These are phyloP conservation scores for Penicillium vulpinum DNA, from an alignment of 2,329 filamentous ascomycete species.

Conservation along the genomic window DNA sequence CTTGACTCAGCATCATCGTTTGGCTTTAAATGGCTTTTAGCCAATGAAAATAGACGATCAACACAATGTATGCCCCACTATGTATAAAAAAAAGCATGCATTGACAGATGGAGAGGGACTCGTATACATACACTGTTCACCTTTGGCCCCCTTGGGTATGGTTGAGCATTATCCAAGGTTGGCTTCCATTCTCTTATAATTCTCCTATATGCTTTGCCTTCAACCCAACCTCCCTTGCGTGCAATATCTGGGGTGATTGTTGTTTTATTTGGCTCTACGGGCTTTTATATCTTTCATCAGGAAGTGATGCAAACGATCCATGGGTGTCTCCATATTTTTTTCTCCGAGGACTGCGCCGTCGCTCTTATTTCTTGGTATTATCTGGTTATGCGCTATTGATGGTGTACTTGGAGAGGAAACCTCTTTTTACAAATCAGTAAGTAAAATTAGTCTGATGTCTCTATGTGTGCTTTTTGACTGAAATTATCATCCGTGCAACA, in stretches of 20 bases:
- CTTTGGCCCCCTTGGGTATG: background rate
- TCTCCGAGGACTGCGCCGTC: conserved; percentile 13
- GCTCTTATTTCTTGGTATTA: conserved; percentile 17
- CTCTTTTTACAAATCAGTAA: conserved; percentile 40
- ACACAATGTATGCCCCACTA: background rate
- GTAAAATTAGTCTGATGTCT: conserved; percentile 5
- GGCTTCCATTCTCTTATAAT: background rate
- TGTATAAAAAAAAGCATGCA: background rate
- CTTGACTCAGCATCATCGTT: background rate
- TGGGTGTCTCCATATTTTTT: conserved; percentile 23
- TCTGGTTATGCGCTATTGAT: conserved; percentile 22
- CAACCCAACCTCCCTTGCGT: background rate
- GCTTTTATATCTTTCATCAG: background rate
- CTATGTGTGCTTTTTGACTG: background rate
- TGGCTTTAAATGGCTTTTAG: background rate
- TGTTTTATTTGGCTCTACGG: background rate
- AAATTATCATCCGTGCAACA: conserved; percentile 14
- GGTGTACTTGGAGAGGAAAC: conserved; percentile 30
- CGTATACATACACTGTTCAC: conserved; percentile 1
- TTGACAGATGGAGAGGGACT: conserved; percentile 5
- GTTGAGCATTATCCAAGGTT: background rate
- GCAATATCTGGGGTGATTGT: background rate
- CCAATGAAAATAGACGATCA: background rate
- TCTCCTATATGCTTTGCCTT: background rate
- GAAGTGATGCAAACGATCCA: conserved; percentile 30